Evolutionary conservation across 345 rosid species (phyloP).

Genomic region (Schrenkiella parvula): DNA sequence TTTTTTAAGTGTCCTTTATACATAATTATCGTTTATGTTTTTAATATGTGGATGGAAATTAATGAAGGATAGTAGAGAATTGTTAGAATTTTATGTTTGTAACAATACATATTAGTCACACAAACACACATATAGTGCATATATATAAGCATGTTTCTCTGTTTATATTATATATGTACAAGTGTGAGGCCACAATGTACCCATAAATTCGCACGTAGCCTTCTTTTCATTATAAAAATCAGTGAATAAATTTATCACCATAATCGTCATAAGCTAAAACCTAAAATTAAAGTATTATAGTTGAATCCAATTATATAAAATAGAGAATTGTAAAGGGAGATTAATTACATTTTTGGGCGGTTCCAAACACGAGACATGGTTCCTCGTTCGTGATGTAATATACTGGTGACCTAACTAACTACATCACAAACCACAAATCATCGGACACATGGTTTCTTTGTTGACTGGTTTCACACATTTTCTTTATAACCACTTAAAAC

Average conservation of each 20-base stretch:
- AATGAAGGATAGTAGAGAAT: not conserved
- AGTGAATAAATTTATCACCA: not conserved
- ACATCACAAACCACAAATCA: not conserved
- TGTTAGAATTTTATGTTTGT: too few species aligned
- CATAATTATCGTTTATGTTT: not conserved
- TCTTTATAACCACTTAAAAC: not conserved
- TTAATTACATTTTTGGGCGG: slow-evolving; percentile 16
- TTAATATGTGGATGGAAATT: not conserved
- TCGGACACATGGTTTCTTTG: slow-evolving; percentile 14
- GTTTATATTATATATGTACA: not conserved
- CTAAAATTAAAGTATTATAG: not conserved
- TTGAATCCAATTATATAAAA: not conserved
- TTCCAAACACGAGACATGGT: slow-evolving; percentile 23
- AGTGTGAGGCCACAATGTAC: slow-evolving; percentile 9
- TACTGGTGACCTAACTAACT: slow-evolving; percentile 20
- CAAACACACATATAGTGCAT: too few species aligned
- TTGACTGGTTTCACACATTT: not conserved
- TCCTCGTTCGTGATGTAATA: slow-evolving; percentile 11
- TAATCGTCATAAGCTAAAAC: not conserved
- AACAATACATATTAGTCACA: too few species aligned
- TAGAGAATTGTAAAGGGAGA: not conserved
- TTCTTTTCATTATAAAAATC: not conserved
- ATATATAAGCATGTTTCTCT: slow-evolving; percentile 4
- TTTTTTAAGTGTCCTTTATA: too few species aligned
- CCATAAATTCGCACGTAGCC: slow-evolving; percentile 18